phyloP scores from a whole-genome alignment of 495 filamentous ascomycete genomes.

The Parathielavia appendiculata region DNA sequence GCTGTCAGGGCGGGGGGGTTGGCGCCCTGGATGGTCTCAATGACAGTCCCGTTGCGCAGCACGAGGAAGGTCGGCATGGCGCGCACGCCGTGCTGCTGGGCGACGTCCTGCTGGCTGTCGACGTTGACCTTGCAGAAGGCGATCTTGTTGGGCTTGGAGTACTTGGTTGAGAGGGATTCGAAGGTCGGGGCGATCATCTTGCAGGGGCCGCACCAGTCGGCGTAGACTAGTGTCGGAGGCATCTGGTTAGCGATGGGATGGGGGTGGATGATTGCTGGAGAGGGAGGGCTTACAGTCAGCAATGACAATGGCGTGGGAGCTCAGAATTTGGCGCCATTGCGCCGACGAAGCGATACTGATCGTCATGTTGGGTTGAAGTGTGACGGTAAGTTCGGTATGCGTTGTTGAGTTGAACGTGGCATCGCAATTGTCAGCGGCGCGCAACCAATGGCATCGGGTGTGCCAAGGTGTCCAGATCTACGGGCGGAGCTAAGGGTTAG shows the following conservation, averaged over 20 bases:
- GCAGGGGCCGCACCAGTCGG: slow-evolving; percentile 69
- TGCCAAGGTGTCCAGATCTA: slow-evolving; percentile 28
- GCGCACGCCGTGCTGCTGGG: slow-evolving; percentile 48
- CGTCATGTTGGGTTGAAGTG: slow-evolving; percentile 19
- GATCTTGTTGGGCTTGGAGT: slow-evolving; percentile 49
- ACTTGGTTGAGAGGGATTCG: slow-evolving; percentile 51
- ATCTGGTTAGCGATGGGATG: slow-evolving; percentile 13
- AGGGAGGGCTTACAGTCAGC: slow-evolving; percentile 41
- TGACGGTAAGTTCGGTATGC: not conserved
- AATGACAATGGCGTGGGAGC: slow-evolving; percentile 41
- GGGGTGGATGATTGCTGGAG: not conserved
- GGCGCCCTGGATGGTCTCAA: slow-evolving; percentile 72
- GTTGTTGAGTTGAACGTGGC: not conserved
- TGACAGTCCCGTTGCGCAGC: slow-evolving; percentile 68
- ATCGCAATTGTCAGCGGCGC: slow-evolving; percentile 12
- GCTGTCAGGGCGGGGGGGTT: slow-evolving; percentile 66
- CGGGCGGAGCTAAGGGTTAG: slow-evolving; percentile 7
- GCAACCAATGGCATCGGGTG: not conserved
- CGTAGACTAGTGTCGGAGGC: slow-evolving; percentile 43
- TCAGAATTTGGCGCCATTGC: slow-evolving; percentile 42
- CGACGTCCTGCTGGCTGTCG: slow-evolving; percentile 53
- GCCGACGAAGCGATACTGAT: slow-evolving; percentile 38
- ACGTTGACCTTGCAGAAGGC: slow-evolving; percentile 60
- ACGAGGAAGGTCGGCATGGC: slow-evolving; percentile 87
- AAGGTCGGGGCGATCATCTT: slow-evolving; percentile 64